Evolutionary conservation across 73 alveolate species (phyloP).

Genomic region (Paramecium sonneborni): DNA sequence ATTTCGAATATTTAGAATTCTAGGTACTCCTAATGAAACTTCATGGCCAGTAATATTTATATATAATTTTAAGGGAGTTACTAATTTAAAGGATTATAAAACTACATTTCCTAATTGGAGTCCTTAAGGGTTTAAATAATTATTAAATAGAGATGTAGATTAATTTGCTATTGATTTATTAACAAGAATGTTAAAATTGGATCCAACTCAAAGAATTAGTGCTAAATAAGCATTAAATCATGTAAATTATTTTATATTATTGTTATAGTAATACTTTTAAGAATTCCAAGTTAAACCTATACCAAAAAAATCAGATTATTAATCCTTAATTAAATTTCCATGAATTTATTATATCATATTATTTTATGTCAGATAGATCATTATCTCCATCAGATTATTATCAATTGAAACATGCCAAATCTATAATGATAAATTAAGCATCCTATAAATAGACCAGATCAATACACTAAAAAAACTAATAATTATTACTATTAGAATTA

Average conservation of each 20-base stretch:
- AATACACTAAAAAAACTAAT: too few species aligned
- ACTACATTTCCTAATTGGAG: slow-evolving; percentile 80
- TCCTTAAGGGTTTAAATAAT: slow-evolving; percentile 52
- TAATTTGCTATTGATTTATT: slow-evolving; percentile 57
- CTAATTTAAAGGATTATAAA: slow-evolving; percentile 77
- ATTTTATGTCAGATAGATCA: background rate
- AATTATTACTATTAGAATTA: background rate
- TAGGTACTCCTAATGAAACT: slow-evolving; percentile 95
- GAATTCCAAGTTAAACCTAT: slow-evolving; percentile 12
- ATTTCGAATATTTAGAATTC: slow-evolving; percentile 79
- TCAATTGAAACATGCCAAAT: background rate
- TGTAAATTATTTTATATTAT: background rate
- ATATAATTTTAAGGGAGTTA: slow-evolving; percentile 76
- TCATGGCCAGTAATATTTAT: slow-evolving; percentile 76
- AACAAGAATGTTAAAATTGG: slow-evolving; percentile 41
- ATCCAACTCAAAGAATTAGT: slow-evolving; percentile 51
- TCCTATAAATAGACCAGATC: background rate
- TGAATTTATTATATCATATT: slow-evolving; percentile 17
- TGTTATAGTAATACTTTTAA: slow-evolving; percentile 49
- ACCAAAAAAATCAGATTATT: background rate
- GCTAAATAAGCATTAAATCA: slow-evolving; percentile 51
- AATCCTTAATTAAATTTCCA: slow-evolving; percentile 45
- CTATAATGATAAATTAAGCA: background rate
- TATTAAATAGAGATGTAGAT: slow-evolving; percentile 42
- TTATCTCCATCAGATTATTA: background rate